These are phyloP conservation scores for Gremmenia infestans DNA, from an alignment of 2,329 filamentous ascomycete genomes.

Conservation along the genomic window DNA sequence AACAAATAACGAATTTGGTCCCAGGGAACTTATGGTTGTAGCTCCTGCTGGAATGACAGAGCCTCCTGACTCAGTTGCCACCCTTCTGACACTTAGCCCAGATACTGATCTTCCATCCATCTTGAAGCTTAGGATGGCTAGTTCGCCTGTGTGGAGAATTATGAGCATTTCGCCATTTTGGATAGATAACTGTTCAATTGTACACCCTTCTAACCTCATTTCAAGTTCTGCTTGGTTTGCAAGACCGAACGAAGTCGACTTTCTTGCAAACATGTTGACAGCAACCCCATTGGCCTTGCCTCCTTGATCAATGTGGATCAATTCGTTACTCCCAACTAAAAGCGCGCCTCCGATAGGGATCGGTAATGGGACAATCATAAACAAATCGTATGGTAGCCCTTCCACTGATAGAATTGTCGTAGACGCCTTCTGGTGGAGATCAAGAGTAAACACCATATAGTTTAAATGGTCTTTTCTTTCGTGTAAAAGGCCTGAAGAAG, in stretches of 20 bases:
- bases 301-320: conserved; percentile 93
- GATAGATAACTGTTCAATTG: conserved; percentile 68
- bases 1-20: conserved; percentile 68
- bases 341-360: conserved; percentile 84
- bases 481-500: conserved; percentile 66
- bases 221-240: conserved; percentile 78
- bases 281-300: conserved; percentile 90
- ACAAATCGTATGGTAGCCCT: conserved; percentile 81
- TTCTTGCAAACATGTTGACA: conserved; percentile 84
- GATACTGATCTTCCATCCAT: conserved; percentile 90
- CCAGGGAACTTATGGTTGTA: conserved; percentile 66
- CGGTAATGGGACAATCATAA: conserved; percentile 75
- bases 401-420: conserved; percentile 86
- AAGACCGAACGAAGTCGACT: conserved; percentile 77
- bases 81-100: conserved; percentile 66
- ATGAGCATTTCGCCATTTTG: conserved; percentile 82
- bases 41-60: conserved; percentile 54
- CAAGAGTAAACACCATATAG: conserved; percentile 93
- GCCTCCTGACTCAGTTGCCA: conserved; percentile 60
- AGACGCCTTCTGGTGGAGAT: conserved; percentile 87
- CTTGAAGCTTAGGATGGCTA: conserved; percentile 74
- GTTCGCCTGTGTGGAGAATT: conserved; percentile 67
- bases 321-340: conserved; percentile 79
- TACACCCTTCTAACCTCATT: conserved; percentile 75
- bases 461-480: conserved; percentile 80